Base-by-base conservation (phyloP, 768 basidiomycete species). In the Rhodotorula diobovata region DNA sequence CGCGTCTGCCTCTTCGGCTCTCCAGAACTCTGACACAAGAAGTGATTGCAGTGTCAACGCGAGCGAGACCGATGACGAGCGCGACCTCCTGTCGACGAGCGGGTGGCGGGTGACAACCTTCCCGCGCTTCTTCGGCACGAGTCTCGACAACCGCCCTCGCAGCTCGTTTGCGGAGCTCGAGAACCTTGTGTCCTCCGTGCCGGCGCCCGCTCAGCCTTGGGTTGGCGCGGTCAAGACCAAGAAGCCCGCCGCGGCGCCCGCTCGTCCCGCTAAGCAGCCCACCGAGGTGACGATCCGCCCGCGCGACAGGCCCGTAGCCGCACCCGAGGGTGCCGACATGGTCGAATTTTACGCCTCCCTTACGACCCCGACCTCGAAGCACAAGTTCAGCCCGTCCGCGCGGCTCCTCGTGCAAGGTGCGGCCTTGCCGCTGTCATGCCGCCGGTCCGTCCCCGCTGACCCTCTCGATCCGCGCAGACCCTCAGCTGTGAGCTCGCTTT, bases 61-160 rank as follows among this genome's bases (percentile, higher is more conserved):
- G 16, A 25, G 41, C 30, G 63, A 63, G 41, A 32, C 16, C 21
- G 53, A 55, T 5, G 35, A 35, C 14, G 63, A 63, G 25, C 53
- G 23, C 41, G 43, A 32, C 30, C 37, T 54, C 37, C 53, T 63
- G 20, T 16, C 12, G 4, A 37, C 30, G n/a, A 39, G 30, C 53
- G 53, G 32, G 0, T 63, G 63, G 63, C 63, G 63, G 30, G 63
- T 63, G 37, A 32, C 53, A 20, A 37, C 10, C 30, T 63, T 63
- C 41, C 12, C 39, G 0, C 53, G 63, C 53, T 63, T 63, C 39
- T 63, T 63, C 53, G n/a, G 30, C 30, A 18, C 53, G 37, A 25
- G 35, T 30, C 25, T 28, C 28, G n/a, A 53, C n/a, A 8, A 14
- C 7, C 28, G n/a, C 7, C 30, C 32, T 23, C 32, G 34, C 16